These are phyloP conservation scores for Leishmania amazonensis DNA, from an alignment of 208 protist species.

Conservation along the genomic window DNA sequence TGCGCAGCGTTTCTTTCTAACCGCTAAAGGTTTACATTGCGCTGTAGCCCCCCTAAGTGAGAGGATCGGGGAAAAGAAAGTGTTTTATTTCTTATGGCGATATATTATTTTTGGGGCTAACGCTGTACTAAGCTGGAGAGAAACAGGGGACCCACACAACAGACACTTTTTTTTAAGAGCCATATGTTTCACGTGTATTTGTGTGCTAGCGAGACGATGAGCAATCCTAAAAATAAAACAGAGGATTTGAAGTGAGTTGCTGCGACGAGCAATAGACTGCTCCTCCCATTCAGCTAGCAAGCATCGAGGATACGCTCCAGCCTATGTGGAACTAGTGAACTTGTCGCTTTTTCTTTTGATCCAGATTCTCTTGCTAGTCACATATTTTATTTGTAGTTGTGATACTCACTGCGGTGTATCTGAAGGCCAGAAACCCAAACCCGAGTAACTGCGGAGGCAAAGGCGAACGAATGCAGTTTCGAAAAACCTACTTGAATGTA, in stretches of 20 bases:
- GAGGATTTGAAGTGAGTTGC: not conserved
- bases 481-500: not conserved
- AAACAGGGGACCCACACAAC: not conserved
- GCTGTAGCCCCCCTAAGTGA: not conserved
- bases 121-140: not conserved
- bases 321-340: not conserved
- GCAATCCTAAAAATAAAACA: not conserved
- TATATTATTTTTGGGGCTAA: slow-evolving; percentile 8
- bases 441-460: not conserved
- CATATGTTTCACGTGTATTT: not conserved
- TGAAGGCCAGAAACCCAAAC: not conserved
- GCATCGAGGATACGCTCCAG: not conserved
- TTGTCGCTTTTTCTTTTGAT: slow-evolving; percentile 1
- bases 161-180: not conserved
- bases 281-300: not conserved
- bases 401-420: slow-evolving; percentile 2
- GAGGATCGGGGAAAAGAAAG: not conserved
- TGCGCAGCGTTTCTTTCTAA: not conserved
- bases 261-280: not conserved
- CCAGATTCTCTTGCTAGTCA: slow-evolving; percentile 11
- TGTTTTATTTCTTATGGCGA: not conserved
- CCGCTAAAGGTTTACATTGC: not conserved
- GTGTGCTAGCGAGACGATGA: not conserved
- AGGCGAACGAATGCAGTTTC: slow-evolving; percentile 2
- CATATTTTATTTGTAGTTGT: slow-evolving; percentile 14